Evolutionary conservation across 805 yeast species (phyloP), one percentile per base, ranked within the genome.

Genomic region (Candida sithepensis): DNA sequence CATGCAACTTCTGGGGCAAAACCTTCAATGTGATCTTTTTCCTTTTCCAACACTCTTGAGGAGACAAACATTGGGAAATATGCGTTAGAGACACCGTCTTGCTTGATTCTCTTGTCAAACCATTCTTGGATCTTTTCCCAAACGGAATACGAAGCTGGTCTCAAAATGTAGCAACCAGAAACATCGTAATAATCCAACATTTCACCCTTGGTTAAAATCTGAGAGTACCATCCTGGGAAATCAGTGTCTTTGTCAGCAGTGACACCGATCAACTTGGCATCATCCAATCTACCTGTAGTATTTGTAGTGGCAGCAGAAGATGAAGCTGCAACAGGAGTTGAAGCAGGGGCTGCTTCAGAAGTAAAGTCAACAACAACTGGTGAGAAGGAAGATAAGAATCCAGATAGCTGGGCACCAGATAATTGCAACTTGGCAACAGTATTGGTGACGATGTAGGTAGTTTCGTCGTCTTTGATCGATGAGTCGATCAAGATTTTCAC

Each of bases 1-100:
- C 99, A 94, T 22, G 99, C 99, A 47, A 94, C 99, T 72, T 94
- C 99, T 22, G 99, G 99, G 41, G 99, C 99, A 68, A 94, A 94
- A 40, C 99, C 99, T 71, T 94, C 99, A 59, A 94, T 82, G 67
- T 94, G 99, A 66, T 94, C 99, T 72, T 94, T 94, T 76, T 94
- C 99, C 73, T 84, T 89, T 73, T 95, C 98, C 61, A 94, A 76
- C 20, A 95, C 99, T 59, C 83, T 81, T 41, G 88, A 76, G 9
- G 97, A 90, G 43, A 94, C 98, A 65, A 94, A 94, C 97, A 94
- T 88, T 55, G 99, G 99, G 86, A 94, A 94, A 69, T 92, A 92
- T 22, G 97, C 85, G 71, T 94, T 94, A 62, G 84, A 82, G 50
- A 95, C 99, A 55, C 97, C 99, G 59, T 94, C 68, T 45, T 78